Percentiles rank a stretch among this genome's conserved stretches.
Evolutionary conservation across 345 rosid genomes (phyloP).

Genomic region (Camelina neglecta): DNA sequence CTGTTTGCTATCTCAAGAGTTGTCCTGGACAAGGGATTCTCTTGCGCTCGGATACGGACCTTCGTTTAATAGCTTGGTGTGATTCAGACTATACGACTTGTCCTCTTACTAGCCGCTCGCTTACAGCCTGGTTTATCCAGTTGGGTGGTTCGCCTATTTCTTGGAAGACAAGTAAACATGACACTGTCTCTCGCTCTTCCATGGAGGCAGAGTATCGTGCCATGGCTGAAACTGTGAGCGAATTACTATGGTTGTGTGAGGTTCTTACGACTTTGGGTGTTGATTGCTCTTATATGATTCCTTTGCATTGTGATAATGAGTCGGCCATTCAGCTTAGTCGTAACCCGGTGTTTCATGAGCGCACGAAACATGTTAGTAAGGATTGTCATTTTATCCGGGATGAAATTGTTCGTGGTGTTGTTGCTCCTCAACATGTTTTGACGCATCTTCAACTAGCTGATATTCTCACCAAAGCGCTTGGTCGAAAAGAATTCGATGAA

Average conservation of each 20-base stretch:
- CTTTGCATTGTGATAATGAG: not conserved
- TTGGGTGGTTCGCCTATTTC: accelerated
- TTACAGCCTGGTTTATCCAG: not conserved
- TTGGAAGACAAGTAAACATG: not conserved
- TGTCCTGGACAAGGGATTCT: not conserved
- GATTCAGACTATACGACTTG: not conserved
- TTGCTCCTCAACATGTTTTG: too few species aligned
- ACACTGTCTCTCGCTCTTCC: accelerated
- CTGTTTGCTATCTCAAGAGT: not conserved
- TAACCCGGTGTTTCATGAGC: not conserved
- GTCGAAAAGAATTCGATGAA: too few species aligned
- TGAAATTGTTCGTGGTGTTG: too few species aligned
- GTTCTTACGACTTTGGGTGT: not conserved
- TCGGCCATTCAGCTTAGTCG: not conserved
- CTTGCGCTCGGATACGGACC: accelerated
- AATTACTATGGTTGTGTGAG: not conserved
- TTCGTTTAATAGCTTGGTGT: not conserved
- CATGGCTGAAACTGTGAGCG: not conserved
- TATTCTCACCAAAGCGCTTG: too few species aligned
- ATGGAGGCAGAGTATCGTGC: not conserved
- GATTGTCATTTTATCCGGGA: too few species aligned
- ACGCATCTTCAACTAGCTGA: too few species aligned
- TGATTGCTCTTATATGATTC: accelerated
- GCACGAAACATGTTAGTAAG: not conserved
- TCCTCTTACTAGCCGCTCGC: accelerated